Evolutionary conservation across 2,329 filamentous ascomycete species (phyloP).

Genomic region (Fusarium armeniacum): DNA sequence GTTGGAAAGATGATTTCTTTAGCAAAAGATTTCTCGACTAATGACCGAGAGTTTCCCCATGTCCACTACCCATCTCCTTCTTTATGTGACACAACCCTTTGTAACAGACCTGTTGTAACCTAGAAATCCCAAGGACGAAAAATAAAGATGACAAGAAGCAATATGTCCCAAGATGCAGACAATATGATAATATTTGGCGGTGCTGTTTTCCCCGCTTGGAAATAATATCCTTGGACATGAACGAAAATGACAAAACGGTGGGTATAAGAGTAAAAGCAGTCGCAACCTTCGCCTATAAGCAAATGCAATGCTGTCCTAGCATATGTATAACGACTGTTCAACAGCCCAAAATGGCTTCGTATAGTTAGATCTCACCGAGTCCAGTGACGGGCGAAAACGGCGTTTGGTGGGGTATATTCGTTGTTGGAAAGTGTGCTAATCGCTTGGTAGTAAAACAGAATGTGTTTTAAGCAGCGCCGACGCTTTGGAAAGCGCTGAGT

Average conservation of each 20-base stretch:
- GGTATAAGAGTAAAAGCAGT: constrained; percentile 25
- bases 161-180: constrained; percentile 13
- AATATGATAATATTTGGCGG: constrained; percentile 16
- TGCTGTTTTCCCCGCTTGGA: constrained; percentile 30
- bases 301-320: constrained; percentile 11
- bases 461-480: constrained; percentile 16
- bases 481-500: constrained; percentile 46
- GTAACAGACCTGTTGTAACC: constrained; percentile 6
- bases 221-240: not conserved
- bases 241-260: constrained; percentile 5
- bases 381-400: constrained; percentile 12
- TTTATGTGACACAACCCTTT: constrained; percentile 14
- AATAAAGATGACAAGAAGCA: not conserved
- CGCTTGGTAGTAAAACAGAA: not conserved
- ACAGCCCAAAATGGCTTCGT: constrained; percentile 25
- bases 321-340: constrained; percentile 18
- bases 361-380: not conserved
- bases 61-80: not conserved
- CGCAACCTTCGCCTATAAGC: constrained; percentile 8
- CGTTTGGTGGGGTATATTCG: constrained; percentile 12
- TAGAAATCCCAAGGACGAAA: constrained; percentile 4
- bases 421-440: constrained; percentile 4
- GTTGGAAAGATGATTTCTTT: not conserved
- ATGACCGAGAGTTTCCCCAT: constrained; percentile 9
- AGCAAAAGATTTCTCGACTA: not conserved